A percentile compares a stretch with the other conserved stretches of the same genome.
Conservation (phyloP, 139 green algal genomes). For the Volvox reticuliferus region DNA sequence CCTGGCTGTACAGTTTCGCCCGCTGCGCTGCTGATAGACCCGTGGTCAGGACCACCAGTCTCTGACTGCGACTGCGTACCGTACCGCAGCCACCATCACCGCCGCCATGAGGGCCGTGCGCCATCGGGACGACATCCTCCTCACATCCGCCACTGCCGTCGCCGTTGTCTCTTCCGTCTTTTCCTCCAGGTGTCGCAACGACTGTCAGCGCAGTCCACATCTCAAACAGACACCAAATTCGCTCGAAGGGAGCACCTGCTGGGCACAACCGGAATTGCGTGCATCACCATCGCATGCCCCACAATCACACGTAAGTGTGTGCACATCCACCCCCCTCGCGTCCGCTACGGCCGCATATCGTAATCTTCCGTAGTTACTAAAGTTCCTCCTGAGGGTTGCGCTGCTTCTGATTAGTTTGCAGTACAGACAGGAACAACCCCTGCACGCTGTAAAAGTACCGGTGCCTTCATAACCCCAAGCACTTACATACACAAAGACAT, state of each 20-base stretch:
- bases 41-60: conserved; percentile 21
- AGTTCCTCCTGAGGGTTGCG: too few species aligned
- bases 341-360: too few species aligned
- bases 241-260: conserved; percentile 12
- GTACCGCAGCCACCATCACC: background rate
- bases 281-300: too few species aligned
- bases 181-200: background rate
- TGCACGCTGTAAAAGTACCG: too few species aligned
- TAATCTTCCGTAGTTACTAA: too few species aligned
- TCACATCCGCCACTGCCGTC: background rate
- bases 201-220: conserved; percentile 24
- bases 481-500: background rate
- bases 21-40: conserved; percentile 25
- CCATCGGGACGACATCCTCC: background rate
- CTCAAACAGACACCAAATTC: conserved; percentile 36
- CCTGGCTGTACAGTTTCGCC: conserved; percentile 19
- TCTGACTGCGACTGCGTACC: too few species aligned
- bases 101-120: background rate
- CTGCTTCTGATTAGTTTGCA: too few species aligned
- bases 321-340: too few species aligned
- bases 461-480: too few species aligned
- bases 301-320: background rate
- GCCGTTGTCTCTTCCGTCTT: background rate
- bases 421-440: too few species aligned
- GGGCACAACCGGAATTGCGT: too few species aligned